Base-by-base conservation (phyloP, 768 basidiomycete species). In the Podaxis sp. region DNA sequence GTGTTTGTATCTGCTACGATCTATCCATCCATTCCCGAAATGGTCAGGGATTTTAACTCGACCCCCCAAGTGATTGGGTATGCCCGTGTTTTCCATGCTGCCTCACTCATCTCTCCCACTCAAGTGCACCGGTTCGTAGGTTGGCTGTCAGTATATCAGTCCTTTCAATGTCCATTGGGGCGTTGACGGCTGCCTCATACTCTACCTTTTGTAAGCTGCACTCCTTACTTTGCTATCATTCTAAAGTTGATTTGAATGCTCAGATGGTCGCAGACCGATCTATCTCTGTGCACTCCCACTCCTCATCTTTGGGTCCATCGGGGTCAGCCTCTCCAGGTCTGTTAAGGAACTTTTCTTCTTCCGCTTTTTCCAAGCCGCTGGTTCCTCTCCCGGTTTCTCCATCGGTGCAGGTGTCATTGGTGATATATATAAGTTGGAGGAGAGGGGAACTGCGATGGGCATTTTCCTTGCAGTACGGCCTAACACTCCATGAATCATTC, bases 1-100 rank as follows among this genome's bases (percentile, higher is more conserved):
- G 91, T 88, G 33, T 85, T 93, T 63, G 85, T 89, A 0, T 75
- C 83, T 6, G 86, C 84, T 0, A 83, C 84, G 1, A 91, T 93
- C 70, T 79, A 90, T 2, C 91, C 91, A 0, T 85, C 85, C 0
- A 88, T 93, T 54, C 89, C 90, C 0, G 80, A 88, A 57, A 85
- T 94, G 54, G 85, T 90, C 8, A 73, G 70, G 29, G 90, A 94
- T 61, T 72, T 93, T 11, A 49, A 81, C n/a, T 78, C 88, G 0
- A 82, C 89, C 0, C 80, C 80, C 0, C 66, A 82, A 17, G 71
- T 87, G 7, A 79, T 92, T 55, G 89, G 85, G 85, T 85, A 58
- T 12, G 73, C n/a, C 81, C 1, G 69, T 80, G 2, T 82, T 81
- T 66, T 76, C 80, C 55, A 79, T 74, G 1, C 80, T 82, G 36